Conservation (phyloP, 2,329 filamentous ascomycete genomes). For the Colletotrichum phormii region DNA sequence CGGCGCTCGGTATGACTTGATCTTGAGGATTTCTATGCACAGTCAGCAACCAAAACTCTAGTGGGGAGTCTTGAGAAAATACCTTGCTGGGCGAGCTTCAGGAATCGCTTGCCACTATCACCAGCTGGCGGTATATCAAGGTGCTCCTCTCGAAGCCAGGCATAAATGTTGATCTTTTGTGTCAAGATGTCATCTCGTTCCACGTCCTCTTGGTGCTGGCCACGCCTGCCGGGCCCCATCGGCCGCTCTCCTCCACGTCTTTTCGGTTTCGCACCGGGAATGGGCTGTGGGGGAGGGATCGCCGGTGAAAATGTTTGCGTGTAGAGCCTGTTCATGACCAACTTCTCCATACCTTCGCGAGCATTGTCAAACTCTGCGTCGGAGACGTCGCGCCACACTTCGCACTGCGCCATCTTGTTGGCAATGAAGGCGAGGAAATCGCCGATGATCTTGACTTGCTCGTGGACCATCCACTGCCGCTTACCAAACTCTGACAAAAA, state of each 20-base stretch:
- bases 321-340: conserved; percentile 98
- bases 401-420: conserved; percentile 97
- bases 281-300: conserved; percentile 83
- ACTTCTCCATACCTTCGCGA: conserved; percentile 98
- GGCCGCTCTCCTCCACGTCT: conserved; percentile 75
- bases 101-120: conserved; percentile 88
- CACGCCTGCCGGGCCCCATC: conserved; percentile 84
- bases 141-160: conserved; percentile 93
- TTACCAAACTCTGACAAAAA: conserved; percentile 96
- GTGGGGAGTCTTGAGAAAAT: conserved; percentile 35
- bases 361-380: conserved; percentile 99
- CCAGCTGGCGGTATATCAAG: conserved; percentile 89
- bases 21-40: conserved; percentile 86
- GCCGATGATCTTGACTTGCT: conserved; percentile 98
- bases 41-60: conserved; percentile 43
- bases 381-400: conserved; percentile 95
- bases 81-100: conserved; percentile 90
- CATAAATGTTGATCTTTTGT: conserved; percentile 97
- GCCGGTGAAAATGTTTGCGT: conserved; percentile 95
- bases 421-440: conserved; percentile 97
- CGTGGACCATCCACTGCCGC: conserved; percentile 99
- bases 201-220: conserved; percentile 98
- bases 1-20: conserved; percentile 96
- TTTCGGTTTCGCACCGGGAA: conserved; percentile 75
- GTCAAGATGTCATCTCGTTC: conserved; percentile 95